These are phyloP conservation scores for Aspergillus transmontanensis DNA, from an alignment of 2,329 filamentous ascomycete species.

Conservation along the genomic window DNA sequence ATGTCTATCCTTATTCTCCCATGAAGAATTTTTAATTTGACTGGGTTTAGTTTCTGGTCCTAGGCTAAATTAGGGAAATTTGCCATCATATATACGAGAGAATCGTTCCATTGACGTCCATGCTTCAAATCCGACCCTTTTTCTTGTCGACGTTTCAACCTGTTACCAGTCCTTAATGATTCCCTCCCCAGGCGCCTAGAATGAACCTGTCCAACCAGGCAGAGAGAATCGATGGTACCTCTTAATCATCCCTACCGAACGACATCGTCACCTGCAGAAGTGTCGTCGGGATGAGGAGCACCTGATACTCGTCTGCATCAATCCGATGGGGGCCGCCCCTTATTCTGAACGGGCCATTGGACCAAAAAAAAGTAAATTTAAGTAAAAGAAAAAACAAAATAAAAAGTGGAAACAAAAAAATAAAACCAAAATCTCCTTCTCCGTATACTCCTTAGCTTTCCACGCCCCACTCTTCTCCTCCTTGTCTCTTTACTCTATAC, in stretches of 20 bases:
- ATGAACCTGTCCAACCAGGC: not conserved
- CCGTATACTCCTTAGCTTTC: not conserved
- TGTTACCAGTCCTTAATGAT: not conserved
- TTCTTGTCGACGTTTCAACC: not conserved
- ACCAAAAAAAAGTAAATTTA: not conserved
- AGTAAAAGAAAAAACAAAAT: not conserved
- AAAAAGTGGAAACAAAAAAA: not conserved
- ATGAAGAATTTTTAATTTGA: not conserved
- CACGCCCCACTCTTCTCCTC: not conserved
- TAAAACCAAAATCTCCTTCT: not conserved
- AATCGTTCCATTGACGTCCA: not conserved
- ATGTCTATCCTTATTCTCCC: not conserved
- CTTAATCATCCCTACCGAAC: not conserved
- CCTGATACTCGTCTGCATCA: not conserved
- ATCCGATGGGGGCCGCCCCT: not conserved
- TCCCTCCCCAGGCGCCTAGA: not conserved
- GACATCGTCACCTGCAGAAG: slow-evolving; percentile 1
- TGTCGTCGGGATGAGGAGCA: not conserved
- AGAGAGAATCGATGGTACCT: not conserved
- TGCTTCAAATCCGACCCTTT: not conserved
- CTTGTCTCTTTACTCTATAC: not conserved
- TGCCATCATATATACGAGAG: slow-evolving; percentile 1
- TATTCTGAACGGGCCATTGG: slow-evolving; percentile 1
- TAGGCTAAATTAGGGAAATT: not conserved
- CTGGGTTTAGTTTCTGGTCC: not conserved